A percentile compares a stretch with the other conserved stretches of the same genome.
phyloP scores from a whole-genome alignment of 1,139 yeast species.

The Maudiozyma humilis region DNA sequence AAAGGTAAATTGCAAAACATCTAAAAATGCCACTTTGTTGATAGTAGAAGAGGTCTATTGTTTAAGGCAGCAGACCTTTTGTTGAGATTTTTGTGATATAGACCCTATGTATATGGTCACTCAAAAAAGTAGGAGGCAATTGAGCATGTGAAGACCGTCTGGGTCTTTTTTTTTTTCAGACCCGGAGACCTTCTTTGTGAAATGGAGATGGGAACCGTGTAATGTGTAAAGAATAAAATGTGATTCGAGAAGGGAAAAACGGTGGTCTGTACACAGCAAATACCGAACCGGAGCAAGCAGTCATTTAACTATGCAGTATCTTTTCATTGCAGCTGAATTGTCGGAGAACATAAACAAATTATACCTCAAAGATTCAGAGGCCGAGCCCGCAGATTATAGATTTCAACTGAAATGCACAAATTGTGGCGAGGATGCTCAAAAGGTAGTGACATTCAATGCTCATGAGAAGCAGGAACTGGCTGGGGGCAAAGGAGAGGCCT shows the following conservation, averaged over 20 bases:
- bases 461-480: constrained; percentile 47
- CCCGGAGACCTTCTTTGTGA: not conserved
- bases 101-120: not conserved
- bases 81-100: too few relatives aligned
- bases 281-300: too few relatives aligned
- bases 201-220: not conserved
- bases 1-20: too few relatives aligned
- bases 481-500: constrained; percentile 78
- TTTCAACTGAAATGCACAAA: constrained; percentile 67
- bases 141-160: not conserved
- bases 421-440: constrained; percentile 72
- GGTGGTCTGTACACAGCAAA: not conserved
- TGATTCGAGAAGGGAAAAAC: too few relatives aligned
- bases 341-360: constrained; percentile 27
- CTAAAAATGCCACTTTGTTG: too few relatives aligned
- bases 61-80: too few relatives aligned
- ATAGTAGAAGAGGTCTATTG: too few relatives aligned
- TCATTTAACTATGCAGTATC: constrained; percentile 25
- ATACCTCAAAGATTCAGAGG: constrained; percentile 50
- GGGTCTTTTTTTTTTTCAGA: too few relatives aligned
- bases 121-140: not conserved
- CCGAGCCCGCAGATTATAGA: constrained; percentile 62
- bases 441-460: constrained; percentile 63
- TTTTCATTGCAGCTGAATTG: constrained; percentile 21
- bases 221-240: too few relatives aligned